These are phyloP conservation scores for Lasiosphaeris hirsuta DNA, from an alignment of 495 filamentous ascomycete genomes.

Conservation along the genomic window DNA sequence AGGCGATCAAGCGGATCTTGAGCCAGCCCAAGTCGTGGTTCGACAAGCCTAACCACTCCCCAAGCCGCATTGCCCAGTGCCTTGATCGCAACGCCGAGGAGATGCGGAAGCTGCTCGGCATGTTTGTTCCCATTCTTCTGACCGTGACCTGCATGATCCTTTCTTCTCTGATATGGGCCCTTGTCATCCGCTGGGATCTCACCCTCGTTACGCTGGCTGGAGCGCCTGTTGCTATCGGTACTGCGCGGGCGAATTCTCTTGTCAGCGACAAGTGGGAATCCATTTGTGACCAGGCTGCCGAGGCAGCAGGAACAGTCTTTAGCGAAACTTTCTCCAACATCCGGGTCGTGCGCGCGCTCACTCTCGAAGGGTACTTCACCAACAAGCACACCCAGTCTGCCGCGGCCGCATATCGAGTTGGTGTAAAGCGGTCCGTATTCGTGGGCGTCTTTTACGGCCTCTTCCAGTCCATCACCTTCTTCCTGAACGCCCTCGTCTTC, in stretches of 20 bases:
- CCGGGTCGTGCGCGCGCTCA: conserved; percentile 73
- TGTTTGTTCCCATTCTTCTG: conserved; percentile 68
- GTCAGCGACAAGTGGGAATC: conserved; percentile 70
- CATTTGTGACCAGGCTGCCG: conserved; percentile 58
- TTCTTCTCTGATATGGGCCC: conserved; percentile 68
- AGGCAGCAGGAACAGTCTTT: conserved; percentile 55
- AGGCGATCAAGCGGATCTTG: conserved; percentile 67
- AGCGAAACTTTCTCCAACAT: conserved; percentile 81
- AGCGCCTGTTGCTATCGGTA: conserved; percentile 63
- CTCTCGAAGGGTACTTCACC: conserved; percentile 72
- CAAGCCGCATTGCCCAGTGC: conserved; percentile 60
- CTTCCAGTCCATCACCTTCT: conserved; percentile 64
- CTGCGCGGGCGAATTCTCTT: conserved; percentile 59
- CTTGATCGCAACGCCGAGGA: conserved; percentile 85
- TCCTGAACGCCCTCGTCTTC: conserved; percentile 77
- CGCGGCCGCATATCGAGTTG: conserved; percentile 47
- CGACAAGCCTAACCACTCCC: conserved; percentile 62
- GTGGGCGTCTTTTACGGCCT: conserved; percentile 74
- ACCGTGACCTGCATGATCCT: conserved; percentile 61
- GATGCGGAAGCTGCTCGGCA: conserved; percentile 75
- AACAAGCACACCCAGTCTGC: conserved; percentile 57
- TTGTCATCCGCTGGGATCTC: conserved; percentile 74
- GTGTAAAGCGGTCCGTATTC: conserved; percentile 57
- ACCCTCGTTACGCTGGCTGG: conserved; percentile 71
- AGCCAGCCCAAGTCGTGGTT: conserved; percentile 85